Conservation (phyloP, 108 stramenopile genomes). For the Pseudonitzschia multiseries region DNA sequence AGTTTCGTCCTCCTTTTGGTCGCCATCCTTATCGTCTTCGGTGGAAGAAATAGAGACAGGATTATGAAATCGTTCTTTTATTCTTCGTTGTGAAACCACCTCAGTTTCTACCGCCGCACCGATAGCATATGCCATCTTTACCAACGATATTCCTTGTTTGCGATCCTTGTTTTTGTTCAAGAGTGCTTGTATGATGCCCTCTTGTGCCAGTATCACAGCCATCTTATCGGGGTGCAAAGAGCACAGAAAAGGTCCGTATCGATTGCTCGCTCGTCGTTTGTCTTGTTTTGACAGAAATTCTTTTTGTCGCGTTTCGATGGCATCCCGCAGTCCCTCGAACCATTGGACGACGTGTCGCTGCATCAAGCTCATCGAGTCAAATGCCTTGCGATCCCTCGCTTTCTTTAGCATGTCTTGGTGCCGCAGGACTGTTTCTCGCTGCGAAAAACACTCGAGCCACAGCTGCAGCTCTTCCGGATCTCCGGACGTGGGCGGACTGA, state of each 20-base stretch:
- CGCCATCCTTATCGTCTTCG: conserved; percentile 1
- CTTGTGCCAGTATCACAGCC: conserved; percentile 86
- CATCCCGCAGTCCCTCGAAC: conserved; percentile 71
- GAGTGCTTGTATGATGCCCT: conserved; percentile 59
- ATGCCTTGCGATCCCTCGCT: conserved; percentile 71
- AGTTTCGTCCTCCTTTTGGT: conserved; percentile 13
- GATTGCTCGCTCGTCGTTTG: conserved; percentile 37
- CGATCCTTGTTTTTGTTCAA: conserved; percentile 25
- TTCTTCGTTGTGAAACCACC: conserved; percentile 70
- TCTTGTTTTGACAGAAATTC: conserved; percentile 52
- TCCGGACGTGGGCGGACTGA: conserved; percentile 12
- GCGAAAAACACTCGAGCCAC: conserved; percentile 77
- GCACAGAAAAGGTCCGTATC: conserved; percentile 86
- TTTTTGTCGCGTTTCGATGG: conserved; percentile 70
- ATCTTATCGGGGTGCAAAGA: conserved; percentile 83
- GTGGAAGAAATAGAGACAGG: background rate
- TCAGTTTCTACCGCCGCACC: conserved; percentile 84
- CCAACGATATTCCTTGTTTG: conserved; percentile 52
- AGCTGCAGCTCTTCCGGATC: conserved; percentile 56
- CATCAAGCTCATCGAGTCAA: conserved; percentile 56
- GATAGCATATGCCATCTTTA: conserved; percentile 55
- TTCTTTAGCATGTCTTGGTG: conserved; percentile 57
- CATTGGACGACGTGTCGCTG: conserved; percentile 70
- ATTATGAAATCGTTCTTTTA: conserved; percentile 53
- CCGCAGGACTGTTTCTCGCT: conserved; percentile 59